Evolutionary conservation across 2,329 filamentous ascomycete species (phyloP), one percentile per base, ranked within the genome.

Genomic region (Ascochyta fabae): DNA sequence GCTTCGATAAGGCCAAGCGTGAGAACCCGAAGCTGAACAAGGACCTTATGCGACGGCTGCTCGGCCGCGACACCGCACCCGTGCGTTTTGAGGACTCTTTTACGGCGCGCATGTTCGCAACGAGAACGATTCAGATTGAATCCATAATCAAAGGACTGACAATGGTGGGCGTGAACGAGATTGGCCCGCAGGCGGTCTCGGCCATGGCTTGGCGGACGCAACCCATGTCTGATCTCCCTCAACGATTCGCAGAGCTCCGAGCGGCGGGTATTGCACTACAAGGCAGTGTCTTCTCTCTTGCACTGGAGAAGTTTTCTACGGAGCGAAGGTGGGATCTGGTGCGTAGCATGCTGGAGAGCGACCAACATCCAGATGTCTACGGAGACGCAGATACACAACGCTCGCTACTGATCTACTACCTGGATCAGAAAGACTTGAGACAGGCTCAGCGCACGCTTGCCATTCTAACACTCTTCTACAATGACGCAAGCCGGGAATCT

Each of bases 91-190:
- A 76, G 66, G 91, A 95, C 71, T 76, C 80, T 0, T 83, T 96
- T 27, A 88, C 90, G 16, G 89, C 92, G n/a, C 85, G 88, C 60
- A 86, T 92, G 78, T 93, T 96, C 71, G 92, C 92, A 9, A 89
- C 87, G 1, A 88, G 81, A 53, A 89, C 90, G 73, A 83, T 95
- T 22, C 85, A 88, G 1, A 79, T 92, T 9, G 86, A 93, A 52
- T 84, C 88, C 61, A 86, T 91, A 24, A 85, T 96, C 50, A 84
- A 84, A 31, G 83, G 90, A 6, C 78, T 95, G 16, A 81, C 84
- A 52, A 85, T 89, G 65, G 84, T 96, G 47, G 90, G 90, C 2
- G 79, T 96, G 5, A 81, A 85, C 43, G 79, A 81, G 33, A 88
- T 96, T 59, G 92, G 92, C 0, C 88, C 92, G 0, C 78, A 89